Evolutionary conservation across 1,139 yeast genomes (phyloP), one percentile per base, ranked within the genome.

Genomic region (Oligophagozyma castellii): DNA sequence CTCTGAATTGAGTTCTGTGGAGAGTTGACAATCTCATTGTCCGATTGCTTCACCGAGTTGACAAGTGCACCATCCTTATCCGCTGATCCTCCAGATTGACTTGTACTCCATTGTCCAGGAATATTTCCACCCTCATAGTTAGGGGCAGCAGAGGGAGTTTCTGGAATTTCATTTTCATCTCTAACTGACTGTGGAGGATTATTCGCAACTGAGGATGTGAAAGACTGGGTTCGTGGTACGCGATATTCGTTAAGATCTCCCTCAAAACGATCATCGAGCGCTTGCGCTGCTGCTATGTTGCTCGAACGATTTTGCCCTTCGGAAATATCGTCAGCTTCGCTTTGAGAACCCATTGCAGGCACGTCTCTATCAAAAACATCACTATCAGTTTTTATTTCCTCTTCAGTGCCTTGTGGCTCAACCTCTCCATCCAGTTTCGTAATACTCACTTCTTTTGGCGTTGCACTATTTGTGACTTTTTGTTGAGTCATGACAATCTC

Each of bases 131-230:
- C 29, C 5, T 26, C 12, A 24, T 26, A 7, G 26, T 20, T 19
- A 22, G 22, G 5, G 19, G 18, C 4, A 16, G 14, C 28, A 14
- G n/a, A 11, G 15, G 21, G 14, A 10, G 28, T 14, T 27, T 39
- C 40, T 12, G 44, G 42, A 13, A 38, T 18, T 24, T 48, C 58
- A 14, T 49, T 49, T 19, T 56, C 48, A 32, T 55, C 61, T 33
- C 55, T 51, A 2, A 56, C 93, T 14, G 94, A 80, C 53, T 74
- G 69, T 0, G 95, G 86, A 2, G 95, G 84, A 50, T 86, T 84
- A 55, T 84, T 84, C 44, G 80, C 92, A 12, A 84, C 93, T 32
- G 94, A 80, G 0, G 95, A 83, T 0, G 95, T 78, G 29, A 79
- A 70, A 0, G 94, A 80, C 37, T 76, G 84, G 2, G 93, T 79